Base-by-base conservation (phyloP, 2,329 filamentous ascomycete species). In the Blastomyces percursus region DNA sequence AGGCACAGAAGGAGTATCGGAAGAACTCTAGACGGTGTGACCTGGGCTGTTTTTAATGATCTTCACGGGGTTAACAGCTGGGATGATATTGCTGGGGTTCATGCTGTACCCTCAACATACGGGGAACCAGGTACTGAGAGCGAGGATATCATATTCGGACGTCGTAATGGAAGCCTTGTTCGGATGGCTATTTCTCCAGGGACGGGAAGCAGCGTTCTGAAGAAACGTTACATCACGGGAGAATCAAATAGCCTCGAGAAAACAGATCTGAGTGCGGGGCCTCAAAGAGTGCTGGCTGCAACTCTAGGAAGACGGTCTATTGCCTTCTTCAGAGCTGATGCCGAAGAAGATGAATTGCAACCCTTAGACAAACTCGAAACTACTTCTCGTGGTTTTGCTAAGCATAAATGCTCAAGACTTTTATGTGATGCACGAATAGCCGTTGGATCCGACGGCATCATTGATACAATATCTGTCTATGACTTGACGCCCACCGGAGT, bases 51-150 rank as follows among this genome's bases (percentile, higher is more conserved):
- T 2, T 85, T 83, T 67, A 79, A 79, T 62, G 79, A 82, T 16
- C 72, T 80, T 6, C 75, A 80, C 8, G 75, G 79, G 54, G 71
- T 73, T 30, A 82, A 83, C 66, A 76, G 84, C 77, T 60, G 79
- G 61, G 83, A 86, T 69, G 85, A 87, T 69, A 82, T 87, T 42
- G 82, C 82, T 21, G 77, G 79, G 38, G 65, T 87, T 58, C 81
- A 82, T 66, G 68, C 86, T 1, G 68, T 87, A 38, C 73, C 73
- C 35, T 73, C 78, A 6, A 70, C 75, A 30, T 76, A 79, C 61
- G 69, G 68, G 61, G 65, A 68, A 57, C 71, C 71, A 50, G 67
- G 69, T 24, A 63, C 68, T 5, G 72, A 74, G 21, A 71, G 67
- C 8, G 77, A 84, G 65, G 72, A 79, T 56, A 67, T 86, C 35